phyloP scores from a whole-genome alignment of 2,329 filamentous ascomycete genomes.

The Talaromyces marneffei region DNA sequence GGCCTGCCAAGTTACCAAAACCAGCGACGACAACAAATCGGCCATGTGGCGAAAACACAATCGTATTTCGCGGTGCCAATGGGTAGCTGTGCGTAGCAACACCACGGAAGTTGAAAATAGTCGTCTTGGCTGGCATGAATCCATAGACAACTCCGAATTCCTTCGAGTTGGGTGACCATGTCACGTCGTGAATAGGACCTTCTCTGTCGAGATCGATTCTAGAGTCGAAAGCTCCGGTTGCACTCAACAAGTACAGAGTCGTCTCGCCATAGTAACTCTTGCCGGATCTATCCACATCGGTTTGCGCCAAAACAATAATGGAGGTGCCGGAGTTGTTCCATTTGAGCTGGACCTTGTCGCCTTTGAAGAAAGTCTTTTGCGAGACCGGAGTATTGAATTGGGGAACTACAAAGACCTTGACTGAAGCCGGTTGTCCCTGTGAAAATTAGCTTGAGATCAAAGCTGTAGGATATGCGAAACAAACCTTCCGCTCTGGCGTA shows the following conservation, averaged over 20 bases:
- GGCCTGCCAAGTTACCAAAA: slow-evolving; percentile 93
- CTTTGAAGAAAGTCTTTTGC: slow-evolving; percentile 99
- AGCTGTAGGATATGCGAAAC: slow-evolving; percentile 18
- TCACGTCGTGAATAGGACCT: slow-evolving; percentile 93
- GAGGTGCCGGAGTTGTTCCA: slow-evolving; percentile 93
- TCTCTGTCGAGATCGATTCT: slow-evolving; percentile 91
- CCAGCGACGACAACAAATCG: slow-evolving; percentile 91
- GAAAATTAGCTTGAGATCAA: neutral
- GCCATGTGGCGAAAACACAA: slow-evolving; percentile 87
- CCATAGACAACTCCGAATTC: slow-evolving; percentile 98
- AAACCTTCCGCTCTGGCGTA: slow-evolving; percentile 87
- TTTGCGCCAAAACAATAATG: slow-evolving; percentile 90
- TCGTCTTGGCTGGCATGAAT: slow-evolving; percentile 98
- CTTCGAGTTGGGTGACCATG: slow-evolving; percentile 97
- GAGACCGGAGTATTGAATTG: slow-evolving; percentile 77
- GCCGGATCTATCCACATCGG: slow-evolving; percentile 94
- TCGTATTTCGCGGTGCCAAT: slow-evolving; percentile 85
- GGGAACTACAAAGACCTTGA: slow-evolving; percentile 92
- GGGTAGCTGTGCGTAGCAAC: slow-evolving; percentile 79
- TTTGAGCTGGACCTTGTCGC: slow-evolving; percentile 96
- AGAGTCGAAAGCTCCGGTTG: slow-evolving; percentile 86
- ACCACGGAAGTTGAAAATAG: slow-evolving; percentile 90
- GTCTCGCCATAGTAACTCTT: slow-evolving; percentile 99
- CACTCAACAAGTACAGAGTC: slow-evolving; percentile 88
- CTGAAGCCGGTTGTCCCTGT: slow-evolving; percentile 83